Evolutionary conservation across 352 stramenopile species (phyloP), one percentile per base, ranked within the genome.

Genomic region (Phytophthora syringae): DNA sequence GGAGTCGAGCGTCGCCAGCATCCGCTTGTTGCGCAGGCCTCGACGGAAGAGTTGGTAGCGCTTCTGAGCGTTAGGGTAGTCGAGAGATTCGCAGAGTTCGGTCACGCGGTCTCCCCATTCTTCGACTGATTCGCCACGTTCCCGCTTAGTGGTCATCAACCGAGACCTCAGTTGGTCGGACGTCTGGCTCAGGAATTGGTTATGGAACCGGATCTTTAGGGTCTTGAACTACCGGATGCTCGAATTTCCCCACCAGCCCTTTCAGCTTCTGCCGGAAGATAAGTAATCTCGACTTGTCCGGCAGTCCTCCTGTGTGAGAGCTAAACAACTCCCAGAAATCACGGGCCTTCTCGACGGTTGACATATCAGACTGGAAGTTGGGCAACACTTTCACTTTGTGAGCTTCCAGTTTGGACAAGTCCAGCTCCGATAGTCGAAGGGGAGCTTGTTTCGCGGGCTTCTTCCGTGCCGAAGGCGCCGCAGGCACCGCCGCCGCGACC

Each of bases 61-160:
- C 52, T 43, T 60, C 11, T 32, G 13, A 0, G 36, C 6, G n/a
- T 60, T 40, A 3, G 40, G 39, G 15, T 60, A 60, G 18, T 37
- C 40, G 16, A 60, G 40, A 11, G 52, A 52, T 18, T 60, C 52
- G 20, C 52, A 60, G 1, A 51, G 18, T 13, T 50, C 52, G 0
- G 40, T 40, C 2, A 52, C 42, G 7, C 52, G 40, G 27, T 52
- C n/a, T n/a, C 40, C 28, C 52, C 52, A 60, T 7, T 60, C 40
- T 7, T 60, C 52, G 4, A 52, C 42, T 0, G 52, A 60, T 36
- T 52, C 52, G 7, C 39, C 39, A 1, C 12, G 13, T 10, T 10
- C 1, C 3, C 25, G 25, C 11, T 52, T 51, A 12, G 52, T 42
- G 0, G 25, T 34, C 10, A 43, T 7, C 52, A 60, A 11, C 6